A percentile compares a stretch with the other conserved stretches of the same genome.
These are phyloP conservation scores for Amylostereum chailletii DNA, from an alignment of 1,284 basidiomycete species.

Conservation along the genomic window DNA sequence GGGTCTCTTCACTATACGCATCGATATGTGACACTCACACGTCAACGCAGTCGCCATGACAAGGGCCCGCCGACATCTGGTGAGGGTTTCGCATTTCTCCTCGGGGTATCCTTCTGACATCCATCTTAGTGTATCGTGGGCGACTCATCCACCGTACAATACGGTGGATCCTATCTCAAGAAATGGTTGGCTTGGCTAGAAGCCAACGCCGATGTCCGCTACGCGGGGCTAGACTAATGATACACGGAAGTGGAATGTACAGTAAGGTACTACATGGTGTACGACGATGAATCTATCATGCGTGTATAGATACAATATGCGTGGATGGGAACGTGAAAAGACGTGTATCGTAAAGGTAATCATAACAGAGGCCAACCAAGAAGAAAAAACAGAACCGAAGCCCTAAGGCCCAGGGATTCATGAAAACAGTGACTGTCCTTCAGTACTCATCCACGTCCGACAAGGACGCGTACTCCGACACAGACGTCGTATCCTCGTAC, in stretches of 20 bases:
- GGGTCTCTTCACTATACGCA: slow-evolving; percentile 12
- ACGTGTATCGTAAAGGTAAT: too few species aligned
- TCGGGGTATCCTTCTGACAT: not conserved
- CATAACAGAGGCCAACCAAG: too few species aligned
- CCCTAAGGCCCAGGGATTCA: too few species aligned
- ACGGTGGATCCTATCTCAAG: slow-evolving; percentile 78
- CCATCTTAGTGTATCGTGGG: slow-evolving; percentile 75
- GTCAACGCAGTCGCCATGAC: slow-evolving; percentile 80
- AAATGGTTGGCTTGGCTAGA: slow-evolving; percentile 91
- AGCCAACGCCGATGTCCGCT: slow-evolving; percentile 80
- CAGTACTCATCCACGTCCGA: slow-evolving; percentile 66
- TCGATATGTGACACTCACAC: not conserved
- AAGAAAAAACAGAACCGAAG: too few species aligned
- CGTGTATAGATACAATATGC: too few species aligned
- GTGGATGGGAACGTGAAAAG: too few species aligned
- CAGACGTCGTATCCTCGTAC: slow-evolving; percentile 64
- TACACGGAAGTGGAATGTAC: too few species aligned
- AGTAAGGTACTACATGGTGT: too few species aligned
- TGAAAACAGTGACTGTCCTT: slow-evolving; percentile 8
- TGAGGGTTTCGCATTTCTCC: slow-evolving; percentile 25
- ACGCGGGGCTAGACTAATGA: slow-evolving; percentile 54
- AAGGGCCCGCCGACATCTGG: slow-evolving; percentile 81
- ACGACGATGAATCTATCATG: too few species aligned
- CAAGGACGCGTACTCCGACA: slow-evolving; percentile 65
- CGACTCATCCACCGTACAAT: slow-evolving; percentile 80